These are phyloP conservation scores for Euphorbia celastroides DNA, from an alignment of 441 rosid genomes.

Conservation along the genomic window DNA sequence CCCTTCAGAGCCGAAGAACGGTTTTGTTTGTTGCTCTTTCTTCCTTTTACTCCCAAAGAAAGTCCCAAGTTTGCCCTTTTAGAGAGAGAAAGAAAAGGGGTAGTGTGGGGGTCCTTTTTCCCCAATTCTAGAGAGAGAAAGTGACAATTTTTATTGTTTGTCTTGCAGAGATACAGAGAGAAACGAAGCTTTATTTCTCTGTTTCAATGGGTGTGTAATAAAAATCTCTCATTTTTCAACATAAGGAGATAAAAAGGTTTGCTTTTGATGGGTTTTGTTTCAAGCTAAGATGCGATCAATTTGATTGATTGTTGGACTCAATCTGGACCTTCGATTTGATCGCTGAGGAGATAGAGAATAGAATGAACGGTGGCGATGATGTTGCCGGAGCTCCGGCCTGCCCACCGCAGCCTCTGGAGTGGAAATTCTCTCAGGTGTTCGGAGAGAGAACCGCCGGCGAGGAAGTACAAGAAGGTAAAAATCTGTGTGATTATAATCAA, in stretches of 20 bases:
- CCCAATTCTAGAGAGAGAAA: conserved; percentile 10
- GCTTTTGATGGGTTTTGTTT: conserved; percentile 12
- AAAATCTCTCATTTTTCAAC: conserved; percentile 9
- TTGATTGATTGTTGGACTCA: conserved; percentile 15
- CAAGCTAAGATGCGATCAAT: conserved; percentile 25
- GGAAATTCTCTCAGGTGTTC: conserved; percentile 74
- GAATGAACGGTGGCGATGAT: conserved; percentile 73
- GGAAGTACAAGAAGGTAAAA: conserved; percentile 57
- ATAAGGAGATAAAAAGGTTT: neutral
- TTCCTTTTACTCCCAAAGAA: neutral
- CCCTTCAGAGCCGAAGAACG: neutral
- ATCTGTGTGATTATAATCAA: neutral
- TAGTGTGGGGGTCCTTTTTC: neutral
- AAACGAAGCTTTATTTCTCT: conserved; percentile 6
- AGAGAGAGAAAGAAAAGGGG: conserved; percentile 15
- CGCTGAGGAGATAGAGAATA: conserved; percentile 7
- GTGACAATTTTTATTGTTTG: neutral
- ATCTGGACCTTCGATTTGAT: conserved; percentile 20
- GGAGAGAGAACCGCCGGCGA: conserved; percentile 60
- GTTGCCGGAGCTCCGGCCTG: conserved; percentile 41
- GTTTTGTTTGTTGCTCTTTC: conserved; percentile 17
- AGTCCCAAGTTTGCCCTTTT: conserved; percentile 15
- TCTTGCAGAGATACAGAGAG: conserved; percentile 7
- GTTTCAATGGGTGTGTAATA: conserved; percentile 23
- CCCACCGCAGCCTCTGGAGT: conserved; percentile 54